These are phyloP conservation scores for Solanum chacoense DNA, from an alignment of 305 asterid species.

Conservation along the genomic window DNA sequence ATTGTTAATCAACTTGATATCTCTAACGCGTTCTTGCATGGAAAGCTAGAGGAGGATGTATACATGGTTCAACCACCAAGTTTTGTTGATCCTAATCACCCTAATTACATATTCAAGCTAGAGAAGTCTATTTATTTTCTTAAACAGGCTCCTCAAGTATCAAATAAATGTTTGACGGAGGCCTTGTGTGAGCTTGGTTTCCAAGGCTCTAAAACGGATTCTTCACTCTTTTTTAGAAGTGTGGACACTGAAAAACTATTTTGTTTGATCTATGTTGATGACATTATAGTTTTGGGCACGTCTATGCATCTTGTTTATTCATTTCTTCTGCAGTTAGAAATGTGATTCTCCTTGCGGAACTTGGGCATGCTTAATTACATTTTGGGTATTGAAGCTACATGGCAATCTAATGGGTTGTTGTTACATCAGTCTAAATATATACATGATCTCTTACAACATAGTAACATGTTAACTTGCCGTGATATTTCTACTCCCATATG, in stretches of 20 bases:
- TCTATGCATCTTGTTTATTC: not conserved
- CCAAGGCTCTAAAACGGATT: not conserved
- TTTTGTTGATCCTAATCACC: not conserved
- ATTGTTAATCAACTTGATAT: not conserved
- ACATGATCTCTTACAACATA: not conserved
- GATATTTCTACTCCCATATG: not conserved
- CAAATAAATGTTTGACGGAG: not conserved
- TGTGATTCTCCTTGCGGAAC: not conserved
- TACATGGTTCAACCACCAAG: not conserved
- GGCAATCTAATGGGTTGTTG: not conserved
- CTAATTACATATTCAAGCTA: not conserved
- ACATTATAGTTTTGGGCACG: not conserved
- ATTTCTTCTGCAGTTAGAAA: not conserved
- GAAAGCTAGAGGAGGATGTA: not conserved
- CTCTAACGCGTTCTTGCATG: not conserved
- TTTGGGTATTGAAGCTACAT: not conserved
- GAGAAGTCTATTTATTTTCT: not conserved
- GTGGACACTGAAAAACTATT: not conserved
- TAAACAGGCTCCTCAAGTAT: not conserved
- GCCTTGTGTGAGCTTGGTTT: not conserved
- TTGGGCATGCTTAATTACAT: not conserved
- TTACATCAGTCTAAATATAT: not conserved
- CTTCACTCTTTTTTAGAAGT: not conserved
- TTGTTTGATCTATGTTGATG: not conserved
- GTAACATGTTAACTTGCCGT: not conserved